Conservation (phyloP, 202 grass and related monocot species). For the Musa balbisiana region DNA sequence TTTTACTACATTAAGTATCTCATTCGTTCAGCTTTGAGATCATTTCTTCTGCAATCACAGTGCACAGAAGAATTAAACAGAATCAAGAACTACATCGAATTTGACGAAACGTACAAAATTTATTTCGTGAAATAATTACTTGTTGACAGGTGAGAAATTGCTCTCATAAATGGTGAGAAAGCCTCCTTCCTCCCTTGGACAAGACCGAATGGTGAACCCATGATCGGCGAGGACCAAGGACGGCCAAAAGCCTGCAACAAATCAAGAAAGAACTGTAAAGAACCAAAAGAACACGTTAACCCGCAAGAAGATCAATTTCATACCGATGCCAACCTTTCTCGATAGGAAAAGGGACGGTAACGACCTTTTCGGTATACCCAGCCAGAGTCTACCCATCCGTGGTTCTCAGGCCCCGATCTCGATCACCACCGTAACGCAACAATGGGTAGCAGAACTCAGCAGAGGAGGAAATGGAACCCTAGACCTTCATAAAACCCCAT, state of each 20-base stretch:
- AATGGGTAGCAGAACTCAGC: not conserved
- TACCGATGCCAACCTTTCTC: not conserved
- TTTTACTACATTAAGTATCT: not conserved
- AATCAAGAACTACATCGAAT: not conserved
- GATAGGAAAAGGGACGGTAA: not conserved
- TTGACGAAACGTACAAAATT: not conserved
- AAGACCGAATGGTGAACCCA: not conserved
- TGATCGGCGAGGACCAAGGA: not conserved
- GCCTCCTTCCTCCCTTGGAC: not conserved
- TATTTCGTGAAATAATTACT: not conserved
- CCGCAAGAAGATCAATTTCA: not conserved
- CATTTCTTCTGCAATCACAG: not conserved
- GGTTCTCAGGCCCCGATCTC: not conserved
- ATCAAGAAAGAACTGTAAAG: not conserved
- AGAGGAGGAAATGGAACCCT: not conserved
- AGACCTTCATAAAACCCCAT: not conserved
- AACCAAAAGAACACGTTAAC: not conserved
- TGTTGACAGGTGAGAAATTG: constrained; percentile 8
- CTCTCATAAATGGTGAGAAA: constrained; percentile 4
- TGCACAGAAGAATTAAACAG: not conserved
- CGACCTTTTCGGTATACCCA: not conserved
- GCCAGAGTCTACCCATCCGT: not conserved
- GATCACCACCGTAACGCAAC: not conserved
- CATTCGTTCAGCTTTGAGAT: not conserved
- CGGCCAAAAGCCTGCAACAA: not conserved